Base-by-base conservation (phyloP, 2,329 filamentous ascomycete species). In the Chalara sp. region DNA sequence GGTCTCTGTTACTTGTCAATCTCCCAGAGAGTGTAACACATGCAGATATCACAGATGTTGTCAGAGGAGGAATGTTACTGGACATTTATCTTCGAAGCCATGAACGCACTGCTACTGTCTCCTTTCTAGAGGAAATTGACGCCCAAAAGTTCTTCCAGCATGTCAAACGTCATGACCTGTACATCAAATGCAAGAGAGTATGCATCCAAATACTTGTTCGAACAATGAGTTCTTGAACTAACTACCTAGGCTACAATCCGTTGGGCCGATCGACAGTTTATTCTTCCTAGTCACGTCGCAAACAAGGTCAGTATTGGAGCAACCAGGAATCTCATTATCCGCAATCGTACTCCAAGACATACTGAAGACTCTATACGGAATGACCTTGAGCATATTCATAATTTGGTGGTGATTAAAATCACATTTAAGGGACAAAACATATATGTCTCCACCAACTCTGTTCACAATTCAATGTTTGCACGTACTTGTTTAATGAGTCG, bases 321-420 rank as follows among this genome's bases (percentile, higher is more conserved):
- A 11, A 86, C 81, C 41, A 81, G 89, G 53, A 93, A 92, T 60
- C 66, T 95, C 37, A 70, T 91, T 21, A 77, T 95, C 41, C 78
- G 78, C 51, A 76, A 76, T 7, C 79, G 78, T 57, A 73, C 73
- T 58, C 70, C 70, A 48, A 76, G 70, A 48, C 71, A 87, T 57
- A 89, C 82, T 0, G 83, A 83, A 57, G 69, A 78, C 6, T 68
- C 70, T 12, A 81, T 95, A 56, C 81, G 85, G 8, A 76, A 83
- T 5, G 86, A 95, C 59, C 74, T 93, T 37, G 84, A 90, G 29
- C 89, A 95, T 64, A 92, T 95, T 53, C 83, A 92, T 70, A 87
- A 88, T 55, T 74, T 95, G 1, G 72, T 84, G 28, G 78, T 95
- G 8, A 74, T 93, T 60, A 78, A 78, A 42, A 70, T 93, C 43